Base-by-base conservation (phyloP, 2,329 filamentous ascomycete genomes). In the Diaporthe australafricana region DNA sequence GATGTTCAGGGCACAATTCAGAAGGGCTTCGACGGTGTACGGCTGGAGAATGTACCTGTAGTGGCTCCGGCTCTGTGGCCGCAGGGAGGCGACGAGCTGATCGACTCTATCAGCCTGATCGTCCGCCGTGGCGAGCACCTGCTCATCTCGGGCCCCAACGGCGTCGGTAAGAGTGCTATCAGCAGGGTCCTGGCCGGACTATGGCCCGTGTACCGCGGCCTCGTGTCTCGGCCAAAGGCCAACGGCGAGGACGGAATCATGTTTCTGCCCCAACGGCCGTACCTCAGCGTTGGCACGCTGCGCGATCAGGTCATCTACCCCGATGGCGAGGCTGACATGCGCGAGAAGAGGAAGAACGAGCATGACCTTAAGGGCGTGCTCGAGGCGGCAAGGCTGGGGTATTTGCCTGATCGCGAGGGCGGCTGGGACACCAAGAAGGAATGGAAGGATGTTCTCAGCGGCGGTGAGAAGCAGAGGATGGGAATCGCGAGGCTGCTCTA, bases 301-400 rank as follows among this genome's bases (percentile, higher is more conserved):
- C 92, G 96, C 32, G 97, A 99, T 78, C 97, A 99, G 83, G 94
- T 99, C 78, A 98, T 98, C 79, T 99, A 99, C 77, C 96, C 96
- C 0, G 95, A 99, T 77, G 96, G 94, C 8, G 96, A 97, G 79
- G 86, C 95, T 52, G 96, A 99, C 78, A 98, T 99, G 96, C 92
- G 91, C 38, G 91, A 94, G 72, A 92, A 92, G 74, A 91, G 92
- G 20, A 91, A 92, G 77, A 90, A 89, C 3, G 96, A 99, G 79
- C 86, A 90, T 40, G 93, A 97, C 75, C 87, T 99, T 25, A 90
- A 92, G 79, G 87, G 87, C 32, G 90, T 97, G 3, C 88, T 99
- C 4, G 94, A 98, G 70, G 93, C 94, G 66, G 95, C 95, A 0
- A 90, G 90, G 70, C 87, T 99, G 0, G 96, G 95, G 5, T 98